Evolutionary conservation across 78 protist species (phyloP), one percentile per base, ranked within the genome.

Genomic region (Polysphondylium violaceum): DNA sequence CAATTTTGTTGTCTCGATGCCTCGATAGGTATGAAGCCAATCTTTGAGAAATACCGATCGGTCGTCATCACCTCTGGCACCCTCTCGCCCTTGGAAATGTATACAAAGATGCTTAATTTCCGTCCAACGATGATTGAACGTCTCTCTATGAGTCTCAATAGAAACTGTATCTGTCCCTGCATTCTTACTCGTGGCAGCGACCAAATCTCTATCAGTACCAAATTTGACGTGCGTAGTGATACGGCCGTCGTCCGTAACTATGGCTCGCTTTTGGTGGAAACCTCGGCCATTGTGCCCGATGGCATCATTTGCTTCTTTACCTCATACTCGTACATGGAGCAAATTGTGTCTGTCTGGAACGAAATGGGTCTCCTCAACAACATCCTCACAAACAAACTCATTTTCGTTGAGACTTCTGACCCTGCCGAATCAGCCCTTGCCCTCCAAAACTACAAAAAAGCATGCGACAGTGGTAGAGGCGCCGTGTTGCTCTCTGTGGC

Each of bases 241-340:
- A 36, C 78, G 6, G 68, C 97, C 0, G 98, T 98, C 0, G 73
- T 97, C 8, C 88, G 97, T 61, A 97, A 96, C 77, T 99, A 94
- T 75, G 99, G 99, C 8, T 0, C 44, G 2, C 63, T 98, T 6
- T 89, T 98, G 23, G 61, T 94, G 0, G 97, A 98, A 23, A 58
- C 73, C 40, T 68, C 87, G 4, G 51, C 76, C 0, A 21, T 9
- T 17, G 99, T 98, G 17, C 99, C 99, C 4, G 99, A 99, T 81
- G 99, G 99, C 17, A 83, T 99, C 58, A 97, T 98, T 23, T 96
- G 97, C 87, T 99, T 99, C 93, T 99, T 99, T 92, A 83, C 99
- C 2, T 87, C 97, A 33, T 99, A 98, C 72, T 23, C 21, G n/a
- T 98, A 98, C 86, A 95, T 98, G 98, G 99, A 98, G 77, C 91